Base-by-base conservation (phyloP, 2,329 filamentous ascomycete genomes). In the Talaromyces sp. region DNA sequence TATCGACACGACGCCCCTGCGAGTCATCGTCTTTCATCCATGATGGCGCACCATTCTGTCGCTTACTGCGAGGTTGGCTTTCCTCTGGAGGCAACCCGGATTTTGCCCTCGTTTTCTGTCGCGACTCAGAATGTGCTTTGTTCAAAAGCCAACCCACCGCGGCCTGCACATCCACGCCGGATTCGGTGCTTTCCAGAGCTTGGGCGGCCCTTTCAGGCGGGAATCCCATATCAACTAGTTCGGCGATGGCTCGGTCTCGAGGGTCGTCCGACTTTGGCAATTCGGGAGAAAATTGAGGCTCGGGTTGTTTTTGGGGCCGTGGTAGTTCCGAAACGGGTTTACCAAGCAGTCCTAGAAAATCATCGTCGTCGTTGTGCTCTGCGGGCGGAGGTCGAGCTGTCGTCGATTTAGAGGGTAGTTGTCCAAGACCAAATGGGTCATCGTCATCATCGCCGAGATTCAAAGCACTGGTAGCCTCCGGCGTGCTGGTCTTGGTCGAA, bases 221-320 rank as follows among this genome's bases (percentile, higher is more conserved):
- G 68, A 99, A 99, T 0, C 95, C 95, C 86, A 98, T 98, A 67
- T 97, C 94, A 3, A 97, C 87, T 30, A 99, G 79, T 73, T 98
- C 92, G 9, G 91, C 91, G 30, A 98, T 85, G 9, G 92, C 91
- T 67, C 85, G 86, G 70, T 96, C 92, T 62, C 89, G 87, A 1
- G 85, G 86, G 68, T 78, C 79, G 2, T 68, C 68, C 2, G 74
- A 69, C 55, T 68, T 70, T 2, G 69, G 68, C 27, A 69, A 67
- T 44, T 62, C 61, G 56, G 63, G 52, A 27, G 59, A 61, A 16
- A 64, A 65, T 14, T 62, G 66, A 36, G 67, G 60, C 36, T 61
- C 51, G 65, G 57, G 68, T 57, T 68, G 72, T 55, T 67, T 71
- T 65, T 70, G 68, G 47, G 74, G 72, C 10, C 67, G 70, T 23